Evolutionary conservation across 768 basidiomycete species (phyloP).

Genomic region (Tricholoma sp.): DNA sequence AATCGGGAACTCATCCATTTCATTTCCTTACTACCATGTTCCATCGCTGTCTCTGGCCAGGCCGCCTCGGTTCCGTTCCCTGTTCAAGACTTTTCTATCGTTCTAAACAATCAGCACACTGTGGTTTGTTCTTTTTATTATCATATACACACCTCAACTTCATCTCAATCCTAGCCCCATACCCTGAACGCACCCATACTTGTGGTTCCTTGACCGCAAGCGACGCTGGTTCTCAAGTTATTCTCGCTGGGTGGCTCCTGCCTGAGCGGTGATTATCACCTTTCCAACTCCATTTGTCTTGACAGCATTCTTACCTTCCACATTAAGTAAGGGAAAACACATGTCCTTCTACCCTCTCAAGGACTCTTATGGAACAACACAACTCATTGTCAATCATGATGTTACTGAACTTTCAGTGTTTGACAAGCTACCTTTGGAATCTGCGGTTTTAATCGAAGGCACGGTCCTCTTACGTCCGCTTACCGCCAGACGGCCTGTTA

Average conservation of each 20-base stretch:
- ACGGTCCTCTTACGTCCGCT: slow-evolving; percentile 60
- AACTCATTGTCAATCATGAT: slow-evolving; percentile 63
- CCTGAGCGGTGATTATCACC: slow-evolving; percentile 63
- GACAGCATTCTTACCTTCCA: slow-evolving; percentile 28
- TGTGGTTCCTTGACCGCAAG: slow-evolving; percentile 52
- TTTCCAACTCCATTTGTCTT: slow-evolving; percentile 25
- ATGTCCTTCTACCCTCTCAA: slow-evolving; percentile 86
- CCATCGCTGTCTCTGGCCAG: background rate
- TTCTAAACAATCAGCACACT: slow-evolving; percentile 23
- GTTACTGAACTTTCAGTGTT: slow-evolving; percentile 36
- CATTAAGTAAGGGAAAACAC: slow-evolving; percentile 59
- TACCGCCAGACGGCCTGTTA: slow-evolving; percentile 57
- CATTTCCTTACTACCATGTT: background rate
- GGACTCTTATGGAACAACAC: slow-evolving; percentile 71
- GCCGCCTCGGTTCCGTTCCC: too few relatives aligned
- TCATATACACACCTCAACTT: slow-evolving; percentile 9
- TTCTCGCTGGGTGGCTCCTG: slow-evolving; percentile 79
- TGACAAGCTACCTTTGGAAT: slow-evolving; percentile 68
- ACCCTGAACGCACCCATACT: slow-evolving; percentile 54
- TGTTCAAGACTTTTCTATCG: too few relatives aligned
- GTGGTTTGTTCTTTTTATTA: slow-evolving; percentile 26
- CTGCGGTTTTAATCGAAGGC: slow-evolving; percentile 72
- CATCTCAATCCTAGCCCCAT: slow-evolving; percentile 44
- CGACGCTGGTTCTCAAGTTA: slow-evolving; percentile 54
- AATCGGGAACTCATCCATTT: too few relatives aligned